These are phyloP conservation scores for Arthroderma uncinatum DNA, from an alignment of 2,329 filamentous ascomycete genomes.

Conservation along the genomic window DNA sequence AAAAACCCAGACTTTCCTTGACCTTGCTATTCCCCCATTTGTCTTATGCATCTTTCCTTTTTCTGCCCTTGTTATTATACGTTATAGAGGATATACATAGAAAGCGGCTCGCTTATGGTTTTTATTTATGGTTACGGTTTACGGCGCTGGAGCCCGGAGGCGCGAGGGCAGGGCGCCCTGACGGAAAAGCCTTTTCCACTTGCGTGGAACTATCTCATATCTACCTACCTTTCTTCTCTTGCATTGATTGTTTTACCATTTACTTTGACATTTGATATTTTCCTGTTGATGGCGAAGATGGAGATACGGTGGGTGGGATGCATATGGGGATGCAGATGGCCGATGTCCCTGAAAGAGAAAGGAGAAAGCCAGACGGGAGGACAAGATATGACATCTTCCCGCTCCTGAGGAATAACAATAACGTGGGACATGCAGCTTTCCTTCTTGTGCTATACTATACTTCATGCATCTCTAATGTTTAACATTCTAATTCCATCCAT, in stretches of 20 bases:
- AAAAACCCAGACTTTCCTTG: neutral
- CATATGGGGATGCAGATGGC: neutral
- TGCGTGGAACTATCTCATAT: neutral
- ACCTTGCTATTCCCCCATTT: neutral
- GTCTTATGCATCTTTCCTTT: neutral
- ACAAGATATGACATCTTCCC: neutral
- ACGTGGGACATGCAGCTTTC: neutral
- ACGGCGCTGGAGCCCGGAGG: neutral
- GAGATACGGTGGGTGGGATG: neutral
- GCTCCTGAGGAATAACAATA: neutral
- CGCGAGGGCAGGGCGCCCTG: neutral
- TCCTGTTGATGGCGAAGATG: neutral
- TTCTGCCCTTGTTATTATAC: slow-evolving; percentile 4
- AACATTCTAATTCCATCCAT: neutral
- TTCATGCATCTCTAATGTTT: neutral
- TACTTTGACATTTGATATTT: neutral
- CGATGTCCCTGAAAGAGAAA: neutral
- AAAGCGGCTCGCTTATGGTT: neutral
- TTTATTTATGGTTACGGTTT: neutral
- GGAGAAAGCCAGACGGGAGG: neutral
- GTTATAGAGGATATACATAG: slow-evolving; percentile 8
- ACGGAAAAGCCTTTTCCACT: neutral
- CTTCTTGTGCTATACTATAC: neutral
- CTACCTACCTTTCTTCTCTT: neutral
- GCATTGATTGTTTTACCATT: neutral